Conservation (phyloP, 2,329 filamentous ascomycete species). For the Ophiostoma novo-ulmi region DNA sequence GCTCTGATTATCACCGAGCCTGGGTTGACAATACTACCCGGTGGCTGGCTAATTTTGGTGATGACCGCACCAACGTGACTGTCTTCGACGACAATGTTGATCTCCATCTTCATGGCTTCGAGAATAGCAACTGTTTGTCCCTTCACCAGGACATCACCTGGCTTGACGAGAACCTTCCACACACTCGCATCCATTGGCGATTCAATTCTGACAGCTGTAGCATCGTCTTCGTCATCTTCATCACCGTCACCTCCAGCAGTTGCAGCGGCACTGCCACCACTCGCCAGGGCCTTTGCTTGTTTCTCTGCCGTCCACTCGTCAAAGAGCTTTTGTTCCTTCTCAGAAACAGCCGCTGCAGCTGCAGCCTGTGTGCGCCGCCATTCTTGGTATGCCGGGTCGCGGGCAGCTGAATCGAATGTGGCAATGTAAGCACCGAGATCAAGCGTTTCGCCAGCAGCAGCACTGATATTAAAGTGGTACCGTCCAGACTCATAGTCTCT, state of each 20-base stretch:
- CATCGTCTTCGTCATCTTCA: not conserved
- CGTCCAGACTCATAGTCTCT: conserved; percentile 43
- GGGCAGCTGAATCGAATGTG: not conserved
- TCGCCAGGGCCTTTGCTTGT: not conserved
- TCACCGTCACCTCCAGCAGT: not conserved
- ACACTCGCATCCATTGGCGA: conserved; percentile 46
- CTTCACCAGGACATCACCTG: conserved; percentile 26
- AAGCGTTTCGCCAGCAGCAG: conserved; percentile 47
- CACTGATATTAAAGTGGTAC: conserved; percentile 48
- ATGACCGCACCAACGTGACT: not conserved
- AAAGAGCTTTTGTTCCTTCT: not conserved
- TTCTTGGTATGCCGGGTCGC: conserved; percentile 8
- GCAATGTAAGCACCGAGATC: not conserved
- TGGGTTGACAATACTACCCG: not conserved
- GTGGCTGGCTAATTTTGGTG: not conserved
- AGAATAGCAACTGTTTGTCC: conserved; percentile 38
- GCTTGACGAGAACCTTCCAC: conserved; percentile 48
- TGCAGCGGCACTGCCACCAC: not conserved
- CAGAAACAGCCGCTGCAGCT: not conserved
- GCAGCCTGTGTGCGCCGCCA: not conserved
- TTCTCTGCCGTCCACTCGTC: conserved; percentile 2
- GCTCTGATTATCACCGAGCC: not conserved
- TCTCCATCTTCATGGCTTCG: conserved; percentile 56
- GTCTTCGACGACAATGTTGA: conserved; percentile 32
- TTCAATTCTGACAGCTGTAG: not conserved